Evolutionary conservation across 2,329 filamentous ascomycete species (phyloP), one percentile per base, ranked within the genome.

Genomic region (Didymella exigua): DNA sequence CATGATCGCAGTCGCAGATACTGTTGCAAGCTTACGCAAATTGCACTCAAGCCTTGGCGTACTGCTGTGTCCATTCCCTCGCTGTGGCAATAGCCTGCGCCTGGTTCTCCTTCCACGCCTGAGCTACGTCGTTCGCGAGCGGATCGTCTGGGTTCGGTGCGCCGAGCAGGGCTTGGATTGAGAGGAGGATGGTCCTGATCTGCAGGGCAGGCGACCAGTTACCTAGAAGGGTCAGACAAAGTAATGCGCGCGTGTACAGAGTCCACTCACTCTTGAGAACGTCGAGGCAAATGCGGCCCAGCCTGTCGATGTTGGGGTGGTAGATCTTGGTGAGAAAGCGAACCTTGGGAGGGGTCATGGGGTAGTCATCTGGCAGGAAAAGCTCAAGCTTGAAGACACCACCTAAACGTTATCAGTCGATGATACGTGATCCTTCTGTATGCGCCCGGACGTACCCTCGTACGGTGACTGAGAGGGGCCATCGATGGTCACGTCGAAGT

Each of bases 201-300:
- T 99, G 95, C 27, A 99, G 85, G 13, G 96, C 95, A 5, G 95
- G 95, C 19, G 93, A 98, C 95, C 95, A 99, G 83, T 99, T 99
- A 76, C 93, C 93, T 97, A 27, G 49, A 37, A 27, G 37, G 41
- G 41, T 60, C 36, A 57, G 46, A 57, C 34, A 37, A n/a, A 14
- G 1, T 23, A 8, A 13, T 44, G 34, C 9, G 26, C 18, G 21
- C 4, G 6, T 18, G 24, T 21, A 18, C 23, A 31, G 10, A 27
- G n/a, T 18, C 11, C 2, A 63, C 62, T 52, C 81, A 96, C 95
- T 96, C 82, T 99, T 99, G 54, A 99, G 80, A 29, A 99, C 95
- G 74, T 99, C 95, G 44, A 99, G 81, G 74, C 96, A 99, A 78
- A 99, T 99, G 57, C 95, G 89, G 57, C 95, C 95, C 2, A 99